Evolutionary conservation across 1,139 yeast genomes (phyloP), one percentile per base, ranked within the genome.

Genomic region (Diutina siamensis): DNA sequence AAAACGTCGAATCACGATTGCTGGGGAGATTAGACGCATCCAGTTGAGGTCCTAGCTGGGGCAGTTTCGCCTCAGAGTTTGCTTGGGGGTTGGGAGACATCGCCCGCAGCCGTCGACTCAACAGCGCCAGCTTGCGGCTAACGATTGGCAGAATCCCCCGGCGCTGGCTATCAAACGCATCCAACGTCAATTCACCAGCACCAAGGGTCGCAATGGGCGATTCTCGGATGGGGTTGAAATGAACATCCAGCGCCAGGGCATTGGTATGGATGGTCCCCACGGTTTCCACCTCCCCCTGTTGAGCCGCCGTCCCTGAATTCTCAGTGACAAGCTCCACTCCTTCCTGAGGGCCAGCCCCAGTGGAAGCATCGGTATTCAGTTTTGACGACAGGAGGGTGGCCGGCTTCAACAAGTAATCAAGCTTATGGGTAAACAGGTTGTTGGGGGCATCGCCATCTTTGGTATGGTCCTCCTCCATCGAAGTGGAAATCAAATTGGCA

Each of bases 181-280:
- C 81, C 17, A 87, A 62, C 0, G 82, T 70, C 46, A 87, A 65
- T 48, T 79, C 78, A 1, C 95, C 95, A 47, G 72, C 68, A 1
- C 95, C 95, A 52, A 86, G 59, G 0, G 94, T 78, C 34, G 74
- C 69, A 21, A 82, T 57, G 0, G 83, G 73, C 34, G 78, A 66
- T 49, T 74, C 69, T 38, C 80, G 65, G 1, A 83, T 60, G 0
- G 89, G 78, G 51, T 72, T 76, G 53, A 84, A 83, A 45, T 71
- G 76, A 18, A 71, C 66, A 46, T 59, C 59, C 34, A 28, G 44
- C 17, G 44, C 35, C 28, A 20, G 15, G 25, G 17, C 28, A 21
- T 27, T 18, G 35, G 22, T 40, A 4, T 27, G 21, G 4, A 10
- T 27, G 9, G 42, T 22, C 12, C 13, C n/a, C 22, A 35, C 12